Conservation (phyloP, 768 basidiomycete species). For the Auricularia heimuer region DNA sequence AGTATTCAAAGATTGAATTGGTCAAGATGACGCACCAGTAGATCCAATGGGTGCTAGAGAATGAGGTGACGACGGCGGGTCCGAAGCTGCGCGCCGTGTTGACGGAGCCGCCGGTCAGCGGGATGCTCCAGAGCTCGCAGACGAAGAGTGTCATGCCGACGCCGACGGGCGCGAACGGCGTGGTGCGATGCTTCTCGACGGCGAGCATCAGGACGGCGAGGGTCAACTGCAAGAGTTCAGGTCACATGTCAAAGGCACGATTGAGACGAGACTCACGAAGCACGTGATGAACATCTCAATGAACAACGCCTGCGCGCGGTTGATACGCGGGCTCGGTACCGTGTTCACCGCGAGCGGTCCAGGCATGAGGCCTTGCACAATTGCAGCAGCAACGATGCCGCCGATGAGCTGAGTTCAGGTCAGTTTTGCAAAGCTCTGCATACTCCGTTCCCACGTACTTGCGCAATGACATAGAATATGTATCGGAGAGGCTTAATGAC, state of each 20-base stretch:
- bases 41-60: constrained; percentile 50
- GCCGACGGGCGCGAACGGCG: constrained; percentile 45
- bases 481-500: constrained; percentile 46
- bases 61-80: constrained; percentile 49
- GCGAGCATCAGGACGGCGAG: constrained; percentile 13
- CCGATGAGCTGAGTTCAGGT: constrained; percentile 31
- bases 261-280: constrained; percentile 29
- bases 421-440: neutral
- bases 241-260: neutral
- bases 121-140: constrained; percentile 38
- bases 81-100: constrained; percentile 65
- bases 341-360: constrained; percentile 42
- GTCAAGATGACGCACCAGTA: neutral
- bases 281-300: constrained; percentile 66
- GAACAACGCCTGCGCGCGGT: constrained; percentile 49
- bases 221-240: constrained; percentile 3
- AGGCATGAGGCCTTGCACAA: constrained; percentile 45
- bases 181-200: constrained; percentile 13
- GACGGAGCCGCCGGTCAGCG: constrained; percentile 49
- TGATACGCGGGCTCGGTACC: constrained; percentile 35
- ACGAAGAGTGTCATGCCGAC: constrained; percentile 58
- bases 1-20: no score
- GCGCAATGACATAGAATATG: constrained; percentile 50
- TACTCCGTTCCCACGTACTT: constrained; percentile 17
- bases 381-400: constrained; percentile 47